Evolutionary conservation across 2,329 filamentous ascomycete species (phyloP), one percentile per base, ranked within the genome.

Genomic region (Parasarocladium wereldwijsianum): DNA sequence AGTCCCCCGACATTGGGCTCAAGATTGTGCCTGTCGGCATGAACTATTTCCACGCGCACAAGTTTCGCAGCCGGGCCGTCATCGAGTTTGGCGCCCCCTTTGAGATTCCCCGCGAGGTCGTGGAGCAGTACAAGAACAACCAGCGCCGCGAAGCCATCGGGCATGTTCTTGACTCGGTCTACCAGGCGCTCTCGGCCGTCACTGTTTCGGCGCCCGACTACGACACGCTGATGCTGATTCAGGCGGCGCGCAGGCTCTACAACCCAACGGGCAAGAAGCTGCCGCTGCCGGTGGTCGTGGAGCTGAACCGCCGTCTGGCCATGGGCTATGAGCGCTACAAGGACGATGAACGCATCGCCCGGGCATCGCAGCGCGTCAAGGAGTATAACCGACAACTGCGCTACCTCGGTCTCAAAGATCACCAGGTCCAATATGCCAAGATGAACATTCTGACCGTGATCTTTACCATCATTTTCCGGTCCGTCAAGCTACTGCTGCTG

Each of bases 1-100:
- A 84, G 33, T 74, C 86, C 37, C 86, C 86, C 3, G 67, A 87
- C 39, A 93, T 83, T 47, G 84, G 82, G 17, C 62, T 98, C 37
- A 92, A 86, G 54, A 94, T 98, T 43, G 83, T 98, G 15, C 90
- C 90, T 4, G 86, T 90, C 30, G 87, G 87, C 43, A 94, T 98
- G 87, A 98, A 98, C 55, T 98, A 98, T 56, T 98, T 98, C 58
- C 87, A 96, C 54, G 82, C 87, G 0, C 87, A 98, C 65, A 98
- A 96, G 53, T 98, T 98, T 56, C 79, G 87, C 26, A 96, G 87
- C 38, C 73, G 90, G 49, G 90, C 87, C 20, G 87, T 98, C 4
- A 76, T 96, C 36, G 90, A 98, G 49, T 98, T 96, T 44, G 90
- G 90, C 7, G 76, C 73, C 16, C 85, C 90, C 0, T 76, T 96